Conservation (phyloP, 106 monocot genomes). For the Narthecium ossifragum region DNA sequence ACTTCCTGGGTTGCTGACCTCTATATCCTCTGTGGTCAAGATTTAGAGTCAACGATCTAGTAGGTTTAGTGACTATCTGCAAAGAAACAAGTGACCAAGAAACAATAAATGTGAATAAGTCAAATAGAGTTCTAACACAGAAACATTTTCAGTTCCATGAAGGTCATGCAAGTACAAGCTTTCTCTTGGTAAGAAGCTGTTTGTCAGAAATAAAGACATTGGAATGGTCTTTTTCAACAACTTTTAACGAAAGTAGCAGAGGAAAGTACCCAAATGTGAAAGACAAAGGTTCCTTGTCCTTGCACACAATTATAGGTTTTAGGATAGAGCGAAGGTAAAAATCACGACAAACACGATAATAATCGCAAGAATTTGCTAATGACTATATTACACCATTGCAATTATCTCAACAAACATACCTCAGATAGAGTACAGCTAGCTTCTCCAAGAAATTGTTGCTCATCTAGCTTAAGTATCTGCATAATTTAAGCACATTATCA, state of each 20-base stretch:
- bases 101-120: background rate
- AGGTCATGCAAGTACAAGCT: too few species aligned
- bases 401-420: slow-evolving; percentile 31
- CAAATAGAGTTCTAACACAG: too few species aligned
- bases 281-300: background rate
- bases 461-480: slow-evolving; percentile 78
- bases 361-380: too few species aligned
- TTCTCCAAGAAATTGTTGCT: slow-evolving; percentile 95
- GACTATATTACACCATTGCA: background rate
- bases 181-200: too few species aligned
- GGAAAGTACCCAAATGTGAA: background rate
- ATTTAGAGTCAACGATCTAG: slow-evolving; percentile 55
- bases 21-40: slow-evolving; percentile 33
- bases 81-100: slow-evolving; percentile 11
- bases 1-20: slow-evolving; percentile 18
- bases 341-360: too few species aligned
- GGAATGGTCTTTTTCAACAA: background rate
- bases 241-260: background rate
- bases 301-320: too few species aligned
- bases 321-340: too few species aligned
- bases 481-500: background rate
- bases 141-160: too few species aligned
- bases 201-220: background rate
- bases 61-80: slow-evolving; percentile 60
- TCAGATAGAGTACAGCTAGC: slow-evolving; percentile 75